Conservation (phyloP, 2,329 filamentous ascomycete genomes). For the Trichocomaceae sp. region DNA sequence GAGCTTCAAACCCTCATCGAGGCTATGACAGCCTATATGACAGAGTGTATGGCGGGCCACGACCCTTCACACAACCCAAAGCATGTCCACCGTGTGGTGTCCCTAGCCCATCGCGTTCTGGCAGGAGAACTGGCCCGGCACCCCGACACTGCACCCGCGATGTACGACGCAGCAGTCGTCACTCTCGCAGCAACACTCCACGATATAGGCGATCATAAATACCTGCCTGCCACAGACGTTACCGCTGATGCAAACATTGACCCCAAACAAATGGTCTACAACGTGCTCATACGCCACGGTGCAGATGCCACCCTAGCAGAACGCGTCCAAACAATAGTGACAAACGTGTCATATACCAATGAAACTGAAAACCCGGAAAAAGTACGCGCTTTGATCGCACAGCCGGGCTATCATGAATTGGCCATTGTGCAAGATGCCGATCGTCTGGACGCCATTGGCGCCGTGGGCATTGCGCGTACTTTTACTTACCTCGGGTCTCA, state of each 20-base stretch:
- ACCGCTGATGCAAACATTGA: slow-evolving; percentile 17
- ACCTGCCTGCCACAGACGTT: slow-evolving; percentile 39
- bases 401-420: slow-evolving; percentile 58
- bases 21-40: slow-evolving; percentile 56
- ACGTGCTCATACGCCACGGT: slow-evolving; percentile 36
- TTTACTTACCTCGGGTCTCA: slow-evolving; percentile 68
- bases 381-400: slow-evolving; percentile 55
- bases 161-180: slow-evolving; percentile 52
- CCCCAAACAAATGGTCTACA: slow-evolving; percentile 24
- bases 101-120: slow-evolving; percentile 63
- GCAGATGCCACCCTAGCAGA: slow-evolving; percentile 53
- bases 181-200: slow-evolving; percentile 71
- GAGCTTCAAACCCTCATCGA: slow-evolving; percentile 43
- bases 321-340: slow-evolving; percentile 65
- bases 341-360: slow-evolving; percentile 69
- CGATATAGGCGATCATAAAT: slow-evolving; percentile 84
- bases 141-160: slow-evolving; percentile 15
- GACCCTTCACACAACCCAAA: slow-evolving; percentile 84
- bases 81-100: slow-evolving; percentile 73
- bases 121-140: slow-evolving; percentile 37
- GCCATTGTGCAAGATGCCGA: slow-evolving; percentile 90
- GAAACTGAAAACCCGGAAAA: slow-evolving; percentile 59
- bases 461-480: slow-evolving; percentile 71
- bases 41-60: slow-evolving; percentile 64
- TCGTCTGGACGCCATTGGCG: slow-evolving; percentile 82